Base-by-base conservation (phyloP, 2,329 filamentous ascomycete genomes). In the Curvularia sp. region DNA sequence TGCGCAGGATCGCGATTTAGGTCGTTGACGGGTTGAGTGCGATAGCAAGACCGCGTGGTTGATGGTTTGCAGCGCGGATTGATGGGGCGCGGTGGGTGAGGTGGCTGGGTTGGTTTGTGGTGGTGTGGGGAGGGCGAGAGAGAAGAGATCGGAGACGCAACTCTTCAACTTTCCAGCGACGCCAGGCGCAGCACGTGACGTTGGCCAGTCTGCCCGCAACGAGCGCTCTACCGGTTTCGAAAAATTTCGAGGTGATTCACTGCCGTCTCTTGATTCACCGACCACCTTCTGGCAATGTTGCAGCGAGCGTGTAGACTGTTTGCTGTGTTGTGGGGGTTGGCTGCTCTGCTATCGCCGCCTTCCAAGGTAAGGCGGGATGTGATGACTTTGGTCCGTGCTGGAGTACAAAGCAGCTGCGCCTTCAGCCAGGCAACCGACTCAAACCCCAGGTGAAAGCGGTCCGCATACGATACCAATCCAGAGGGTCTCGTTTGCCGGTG, bases 21-120 rank as follows among this genome's bases (percentile, higher is more conserved):
- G 60, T 66, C 58, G 61, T 57, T 58, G 64, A 62, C 57, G 52
- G 62, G 65, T 66, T 49, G 60, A 54, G 63, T 64, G 68, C 70
- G 65, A 72, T 65, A 58, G 47, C 63, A 64, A 59, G 67, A 53
- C 60, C 53, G 61, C 64, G 68, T 65, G 54, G 62, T 68, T 75
- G 74, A 77, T 77, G 75, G 62, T 59, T 51, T 63, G 61, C 51
- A 43, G 61, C 50, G 49, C 61, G 61, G 65, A 58, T 61, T 74
- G 75, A 77, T 77, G 76, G 63, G 61, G 68, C 63, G 68, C 64
- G 73, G 73, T 76, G 73, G 66, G 60, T 70, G 65, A 60, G 71
- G 71, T 74, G 68, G 72, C 70, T 66, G 69, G 64, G 63, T 66
- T 54, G 68, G 61, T 65, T 68, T 62, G 64, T 59, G 65, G 64